Conservation (phyloP, 2,329 filamentous ascomycete species). For the Colletotrichum tanaceti region DNA sequence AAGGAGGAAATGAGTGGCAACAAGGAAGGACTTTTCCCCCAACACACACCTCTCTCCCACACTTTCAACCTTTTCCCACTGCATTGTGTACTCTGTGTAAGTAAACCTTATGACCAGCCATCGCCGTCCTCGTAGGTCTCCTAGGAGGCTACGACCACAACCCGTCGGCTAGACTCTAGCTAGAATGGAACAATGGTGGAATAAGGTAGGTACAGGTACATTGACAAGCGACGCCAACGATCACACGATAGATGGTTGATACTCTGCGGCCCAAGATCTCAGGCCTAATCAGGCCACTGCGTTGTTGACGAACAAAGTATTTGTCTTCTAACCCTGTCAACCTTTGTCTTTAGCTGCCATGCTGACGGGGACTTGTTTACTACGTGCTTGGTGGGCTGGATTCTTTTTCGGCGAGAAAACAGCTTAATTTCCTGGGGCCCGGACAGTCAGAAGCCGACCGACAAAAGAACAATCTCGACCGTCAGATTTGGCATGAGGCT, state of each 20-base stretch:
- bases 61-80: not conserved
- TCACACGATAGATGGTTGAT: not conserved
- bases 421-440: constrained; percentile 10
- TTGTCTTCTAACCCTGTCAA: not conserved
- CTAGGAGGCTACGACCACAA: too few relatives aligned
- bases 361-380: not conserved
- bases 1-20: not conserved
- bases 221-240: constrained; percentile 9
- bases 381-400: not conserved
- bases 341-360: constrained; percentile 4
- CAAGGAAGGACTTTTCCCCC: not conserved
- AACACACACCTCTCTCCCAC: not conserved
- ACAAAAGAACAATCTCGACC: not conserved
- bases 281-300: not conserved
- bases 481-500: not conserved
- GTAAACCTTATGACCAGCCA: not conserved
- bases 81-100: too few relatives aligned
- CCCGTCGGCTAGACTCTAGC: not conserved
- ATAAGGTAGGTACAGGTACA: too few relatives aligned
- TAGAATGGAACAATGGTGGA: not conserved
- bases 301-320: constrained; percentile 5
- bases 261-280: not conserved
- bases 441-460: not conserved
- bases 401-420: not conserved
- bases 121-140: too few relatives aligned